phyloP scores from a whole-genome alignment of 2,329 filamentous ascomycete species.

The Fusarium denticulatum region DNA sequence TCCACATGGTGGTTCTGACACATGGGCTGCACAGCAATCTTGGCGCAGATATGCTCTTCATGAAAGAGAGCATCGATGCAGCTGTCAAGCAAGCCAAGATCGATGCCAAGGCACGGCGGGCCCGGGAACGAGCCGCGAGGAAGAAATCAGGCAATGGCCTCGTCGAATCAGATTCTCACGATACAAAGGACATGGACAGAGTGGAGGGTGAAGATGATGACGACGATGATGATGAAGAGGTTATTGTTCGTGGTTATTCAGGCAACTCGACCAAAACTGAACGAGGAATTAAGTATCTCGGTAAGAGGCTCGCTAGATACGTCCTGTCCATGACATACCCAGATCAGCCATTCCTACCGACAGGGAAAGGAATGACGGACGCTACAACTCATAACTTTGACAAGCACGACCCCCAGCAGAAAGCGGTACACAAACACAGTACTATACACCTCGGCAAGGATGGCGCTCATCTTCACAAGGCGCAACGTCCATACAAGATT shows the following conservation, averaged over 20 bases:
- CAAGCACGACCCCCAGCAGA: conserved; percentile 57
- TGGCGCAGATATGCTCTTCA: conserved; percentile 93
- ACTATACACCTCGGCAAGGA: conserved; percentile 65
- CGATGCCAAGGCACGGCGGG: conserved; percentile 71
- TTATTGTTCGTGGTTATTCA: conserved; percentile 88
- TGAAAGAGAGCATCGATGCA: conserved; percentile 96
- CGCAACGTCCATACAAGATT: conserved; percentile 76
- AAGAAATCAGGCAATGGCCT: conserved; percentile 3
- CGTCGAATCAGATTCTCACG: conserved; percentile 20
- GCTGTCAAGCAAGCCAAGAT: conserved; percentile 78
- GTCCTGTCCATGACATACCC: conserved; percentile 91
- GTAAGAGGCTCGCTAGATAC: conserved; percentile 92
- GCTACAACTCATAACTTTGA: conserved; percentile 54
- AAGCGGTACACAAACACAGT: conserved; percentile 68
- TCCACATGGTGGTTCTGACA: conserved; percentile 92
- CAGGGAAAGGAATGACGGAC: conserved; percentile 60
- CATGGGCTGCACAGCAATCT: conserved; percentile 97
- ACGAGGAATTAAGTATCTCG: conserved; percentile 94
- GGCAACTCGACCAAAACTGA: conserved; percentile 93
- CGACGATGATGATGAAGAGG: conserved; percentile 77
- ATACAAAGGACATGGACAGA: conserved; percentile 39
- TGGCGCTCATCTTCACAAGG: conserved; percentile 61
- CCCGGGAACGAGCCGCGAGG: conserved; percentile 56
- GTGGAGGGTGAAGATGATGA: conserved; percentile 56
- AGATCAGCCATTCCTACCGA: conserved; percentile 86